These are phyloP conservation scores for Babesia sp. DNA, from an alignment of 169 alveolate species.

Conservation along the genomic window DNA sequence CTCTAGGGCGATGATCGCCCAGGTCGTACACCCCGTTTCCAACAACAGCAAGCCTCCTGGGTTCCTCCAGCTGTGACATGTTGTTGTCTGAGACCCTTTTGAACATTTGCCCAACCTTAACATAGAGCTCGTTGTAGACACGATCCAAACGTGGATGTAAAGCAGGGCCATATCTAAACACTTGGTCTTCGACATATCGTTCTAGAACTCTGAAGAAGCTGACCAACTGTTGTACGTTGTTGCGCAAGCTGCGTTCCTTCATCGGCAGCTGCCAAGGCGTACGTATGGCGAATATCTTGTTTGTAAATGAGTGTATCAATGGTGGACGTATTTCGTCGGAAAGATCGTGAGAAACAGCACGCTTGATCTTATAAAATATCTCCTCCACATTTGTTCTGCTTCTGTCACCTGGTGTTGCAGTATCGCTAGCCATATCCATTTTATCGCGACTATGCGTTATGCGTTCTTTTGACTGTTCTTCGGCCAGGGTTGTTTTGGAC, in stretches of 20 bases:
- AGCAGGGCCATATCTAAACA: conserved; percentile 1
- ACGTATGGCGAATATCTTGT: conserved; percentile 72
- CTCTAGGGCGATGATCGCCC: conserved; percentile 67
- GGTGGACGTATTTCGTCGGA: conserved; percentile 50
- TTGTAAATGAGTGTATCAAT: conserved; percentile 38
- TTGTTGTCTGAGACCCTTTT: conserved; percentile 11
- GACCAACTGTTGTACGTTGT: conserved; percentile 70
- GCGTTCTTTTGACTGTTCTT: not conserved
- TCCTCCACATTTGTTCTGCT: not conserved
- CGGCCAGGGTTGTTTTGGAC: not conserved
- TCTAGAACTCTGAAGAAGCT: conserved; percentile 72
- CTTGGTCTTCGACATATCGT: conserved; percentile 49
- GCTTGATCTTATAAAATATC: conserved; percentile 22
- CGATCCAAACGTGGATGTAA: conserved; percentile 17
- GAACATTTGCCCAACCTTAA: conserved; percentile 24
- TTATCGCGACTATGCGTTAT: not conserved
- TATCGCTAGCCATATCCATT: not conserved
- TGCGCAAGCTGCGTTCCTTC: conserved; percentile 71
- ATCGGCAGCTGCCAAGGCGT: conserved; percentile 79
- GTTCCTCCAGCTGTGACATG: conserved; percentile 21
- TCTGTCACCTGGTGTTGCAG: conserved; percentile 2
- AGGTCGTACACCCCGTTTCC: conserved; percentile 71
- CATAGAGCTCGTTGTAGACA: conserved; percentile 48
- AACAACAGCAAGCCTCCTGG: conserved; percentile 33
- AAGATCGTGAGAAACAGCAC: conserved; percentile 24